Evolutionary conservation across 2,329 filamentous ascomycete genomes (phyloP).

Genomic region (Fusarium sp.): DNA sequence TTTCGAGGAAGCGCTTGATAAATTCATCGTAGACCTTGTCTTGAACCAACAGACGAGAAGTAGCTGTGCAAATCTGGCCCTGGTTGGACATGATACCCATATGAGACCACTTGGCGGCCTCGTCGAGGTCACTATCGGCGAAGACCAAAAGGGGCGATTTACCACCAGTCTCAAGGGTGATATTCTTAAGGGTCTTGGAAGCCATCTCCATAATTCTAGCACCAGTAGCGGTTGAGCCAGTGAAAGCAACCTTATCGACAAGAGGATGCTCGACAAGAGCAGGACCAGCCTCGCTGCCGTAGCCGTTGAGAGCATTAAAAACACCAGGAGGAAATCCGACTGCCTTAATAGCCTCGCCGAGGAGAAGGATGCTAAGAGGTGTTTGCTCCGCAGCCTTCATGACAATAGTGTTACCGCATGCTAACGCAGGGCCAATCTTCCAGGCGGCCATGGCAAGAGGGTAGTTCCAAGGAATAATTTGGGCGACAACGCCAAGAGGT

Average conservation of each 20-base stretch:
- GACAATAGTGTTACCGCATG: constrained; percentile 76
- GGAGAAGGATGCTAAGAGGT: constrained; percentile 74
- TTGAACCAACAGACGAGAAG: constrained; percentile 84
- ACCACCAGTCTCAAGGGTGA: constrained; percentile 76
- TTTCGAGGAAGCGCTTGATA: constrained; percentile 78
- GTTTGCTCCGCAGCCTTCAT: constrained; percentile 82
- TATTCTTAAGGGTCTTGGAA: constrained; percentile 67
- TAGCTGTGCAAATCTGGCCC: constrained; percentile 75
- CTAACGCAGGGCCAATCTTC: constrained; percentile 81
- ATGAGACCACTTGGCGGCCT: constrained; percentile 81
- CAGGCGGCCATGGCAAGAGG: constrained; percentile 81
- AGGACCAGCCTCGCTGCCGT: constrained; percentile 80
- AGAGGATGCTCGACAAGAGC: constrained; percentile 65
- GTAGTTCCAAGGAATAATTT: constrained; percentile 91
- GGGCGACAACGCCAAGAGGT: constrained; percentile 76
- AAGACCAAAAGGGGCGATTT: constrained; percentile 84
- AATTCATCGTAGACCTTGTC: constrained; percentile 88
- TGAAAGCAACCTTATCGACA: constrained; percentile 84
- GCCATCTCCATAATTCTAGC: constrained; percentile 82
- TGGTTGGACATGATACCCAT: constrained; percentile 73
- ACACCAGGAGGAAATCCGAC: constrained; percentile 82
- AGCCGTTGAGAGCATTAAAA: constrained; percentile 79
- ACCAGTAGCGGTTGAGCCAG: constrained; percentile 77
- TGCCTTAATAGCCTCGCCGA: constrained; percentile 74
- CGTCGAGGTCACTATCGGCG: constrained; percentile 78